Evolutionary conservation across 192 early-diverging fungal species (phyloP).

Genomic region (Backusella morwellensis): DNA sequence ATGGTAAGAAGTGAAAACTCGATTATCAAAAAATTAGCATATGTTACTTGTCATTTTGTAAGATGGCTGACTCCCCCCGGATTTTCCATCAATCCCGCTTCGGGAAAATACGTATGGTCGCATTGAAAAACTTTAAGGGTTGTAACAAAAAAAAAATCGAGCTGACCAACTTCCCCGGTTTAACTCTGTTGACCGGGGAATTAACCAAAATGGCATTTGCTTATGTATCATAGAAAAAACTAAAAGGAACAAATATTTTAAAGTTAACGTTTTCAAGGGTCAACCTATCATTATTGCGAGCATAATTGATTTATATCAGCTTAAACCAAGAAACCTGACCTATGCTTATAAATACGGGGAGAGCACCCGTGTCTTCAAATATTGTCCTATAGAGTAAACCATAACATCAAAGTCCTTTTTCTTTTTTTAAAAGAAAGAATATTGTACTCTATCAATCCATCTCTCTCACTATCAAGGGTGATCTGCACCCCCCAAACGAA

Average conservation of each 20-base stretch:
- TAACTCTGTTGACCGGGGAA: background rate
- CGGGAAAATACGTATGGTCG: background rate
- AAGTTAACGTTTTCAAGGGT: background rate
- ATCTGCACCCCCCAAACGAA: background rate
- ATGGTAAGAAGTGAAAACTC: background rate
- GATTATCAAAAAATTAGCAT: background rate
- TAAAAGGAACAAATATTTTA: background rate
- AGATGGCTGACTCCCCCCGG: background rate
- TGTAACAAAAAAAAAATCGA: background rate
- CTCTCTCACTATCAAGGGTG: background rate
- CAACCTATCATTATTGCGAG: background rate
- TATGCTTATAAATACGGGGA: background rate
- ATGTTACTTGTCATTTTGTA: background rate
- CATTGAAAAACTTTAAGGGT: background rate
- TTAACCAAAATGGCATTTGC: background rate
- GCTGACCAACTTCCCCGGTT: background rate
- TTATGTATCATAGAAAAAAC: background rate
- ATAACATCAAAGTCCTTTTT: background rate
- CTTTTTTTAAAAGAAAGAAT: background rate
- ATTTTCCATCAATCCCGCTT: slow-evolving; percentile 1
- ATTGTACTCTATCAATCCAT: background rate
- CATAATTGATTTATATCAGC: background rate
- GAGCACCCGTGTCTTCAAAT: background rate
- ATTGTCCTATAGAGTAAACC: background rate
- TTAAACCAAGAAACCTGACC: background rate